Conservation (phyloP, 1,139 yeast genomes). For the Yamadazyma dendronema region DNA sequence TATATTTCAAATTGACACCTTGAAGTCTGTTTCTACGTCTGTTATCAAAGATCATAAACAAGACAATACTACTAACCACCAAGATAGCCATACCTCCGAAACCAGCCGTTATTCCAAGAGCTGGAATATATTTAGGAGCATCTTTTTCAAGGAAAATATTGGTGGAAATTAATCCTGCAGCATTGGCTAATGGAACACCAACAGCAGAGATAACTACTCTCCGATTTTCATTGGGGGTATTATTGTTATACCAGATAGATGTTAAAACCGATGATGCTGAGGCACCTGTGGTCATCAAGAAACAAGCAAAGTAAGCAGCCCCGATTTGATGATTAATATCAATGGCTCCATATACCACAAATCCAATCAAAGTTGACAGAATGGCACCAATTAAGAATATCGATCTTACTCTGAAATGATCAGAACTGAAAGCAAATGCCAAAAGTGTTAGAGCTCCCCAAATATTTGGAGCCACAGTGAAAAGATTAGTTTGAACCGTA, state of each 20-base stretch:
- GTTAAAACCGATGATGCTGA: slow-evolving; percentile 40
- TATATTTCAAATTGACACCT: slow-evolving; percentile 39
- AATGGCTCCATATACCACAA: slow-evolving; percentile 44
- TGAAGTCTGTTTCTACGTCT: slow-evolving; percentile 38
- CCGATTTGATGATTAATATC: slow-evolving; percentile 37
- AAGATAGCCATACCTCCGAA: slow-evolving; percentile 32
- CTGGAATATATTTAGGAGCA: slow-evolving; percentile 30
- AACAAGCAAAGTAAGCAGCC: slow-evolving; percentile 40
- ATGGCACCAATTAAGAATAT: slow-evolving; percentile 38
- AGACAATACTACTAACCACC: slow-evolving; percentile 21
- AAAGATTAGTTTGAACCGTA: slow-evolving; percentile 27
- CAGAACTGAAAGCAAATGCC: slow-evolving; percentile 24
- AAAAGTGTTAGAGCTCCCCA: slow-evolving; percentile 29
- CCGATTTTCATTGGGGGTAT: slow-evolving; percentile 44
- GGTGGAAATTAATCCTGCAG: slow-evolving; percentile 34
- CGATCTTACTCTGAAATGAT: slow-evolving; percentile 27
- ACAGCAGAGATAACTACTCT: slow-evolving; percentile 29
- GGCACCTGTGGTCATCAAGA: slow-evolving; percentile 33
- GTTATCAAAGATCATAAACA: slow-evolving; percentile 39
- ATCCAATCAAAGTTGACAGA: slow-evolving; percentile 38
- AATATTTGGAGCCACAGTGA: slow-evolving; percentile 30
- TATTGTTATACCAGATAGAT: slow-evolving; percentile 52
- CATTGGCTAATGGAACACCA: slow-evolving; percentile 32
- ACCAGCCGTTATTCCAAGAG: slow-evolving; percentile 34
- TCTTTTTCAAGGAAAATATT: slow-evolving; percentile 28